A percentile compares a stretch with the other conserved stretches of the same genome.
Conservation (phyloP, 352 stramenopile species). For the Pythium aphanidermatum region DNA sequence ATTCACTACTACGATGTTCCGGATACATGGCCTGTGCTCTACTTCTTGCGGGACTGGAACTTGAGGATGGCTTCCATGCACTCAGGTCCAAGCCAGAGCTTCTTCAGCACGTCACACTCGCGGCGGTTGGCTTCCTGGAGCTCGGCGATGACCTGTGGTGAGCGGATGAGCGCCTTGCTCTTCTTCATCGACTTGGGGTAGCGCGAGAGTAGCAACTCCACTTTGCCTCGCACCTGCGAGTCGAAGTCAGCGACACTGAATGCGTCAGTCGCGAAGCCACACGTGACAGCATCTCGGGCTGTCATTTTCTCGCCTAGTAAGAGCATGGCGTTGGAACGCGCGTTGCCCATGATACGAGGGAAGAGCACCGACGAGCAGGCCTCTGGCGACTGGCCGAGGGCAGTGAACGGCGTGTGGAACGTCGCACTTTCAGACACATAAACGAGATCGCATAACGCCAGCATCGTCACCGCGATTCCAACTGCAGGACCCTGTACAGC, state of each 20-base stretch:
- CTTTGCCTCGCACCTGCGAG: conserved; percentile 38
- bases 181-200: conserved; percentile 61
- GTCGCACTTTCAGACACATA: conserved; percentile 84
- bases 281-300: conserved; percentile 40
- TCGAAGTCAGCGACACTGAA: conserved; percentile 67
- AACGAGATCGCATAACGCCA: conserved; percentile 87
- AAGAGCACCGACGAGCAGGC: conserved; percentile 88
- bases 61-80: conserved; percentile 77
- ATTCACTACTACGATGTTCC: no score
- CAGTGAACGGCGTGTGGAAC: conserved; percentile 91
- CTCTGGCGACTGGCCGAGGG: conserved; percentile 86
- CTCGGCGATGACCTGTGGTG: conserved; percentile 34
- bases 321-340: conserved; percentile 86
- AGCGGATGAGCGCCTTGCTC: conserved; percentile 58
- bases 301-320: conserved; percentile 83
- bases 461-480: conserved; percentile 85
- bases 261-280: conserved; percentile 42
- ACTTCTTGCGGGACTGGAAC: conserved; percentile 65
- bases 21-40: no score
- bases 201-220: conserved; percentile 60
- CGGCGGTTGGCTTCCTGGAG: conserved; percentile 47
- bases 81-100: conserved; percentile 61
- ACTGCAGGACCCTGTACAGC: conserved; percentile 88
- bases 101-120: conserved; percentile 65
- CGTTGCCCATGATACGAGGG: conserved; percentile 74